Conservation (phyloP, 371 early-diverging fungal genomes). For the Mortierella sp. region DNA sequence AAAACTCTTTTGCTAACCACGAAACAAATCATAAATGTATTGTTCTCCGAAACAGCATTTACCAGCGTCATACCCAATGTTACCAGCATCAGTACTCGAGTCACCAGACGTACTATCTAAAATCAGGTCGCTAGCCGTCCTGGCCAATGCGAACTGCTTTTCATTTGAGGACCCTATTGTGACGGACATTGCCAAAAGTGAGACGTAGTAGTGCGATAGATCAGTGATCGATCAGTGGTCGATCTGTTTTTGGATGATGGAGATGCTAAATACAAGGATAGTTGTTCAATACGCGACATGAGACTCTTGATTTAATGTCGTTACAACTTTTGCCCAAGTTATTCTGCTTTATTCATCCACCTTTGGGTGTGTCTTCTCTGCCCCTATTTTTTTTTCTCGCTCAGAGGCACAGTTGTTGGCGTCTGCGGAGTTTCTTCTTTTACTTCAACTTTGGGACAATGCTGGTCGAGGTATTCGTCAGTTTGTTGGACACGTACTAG, state of each 20-base stretch:
- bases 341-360: too few species aligned
- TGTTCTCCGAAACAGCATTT: constrained; percentile 26
- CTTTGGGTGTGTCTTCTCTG: background rate
- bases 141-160: constrained; percentile 48
- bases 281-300: too few species aligned
- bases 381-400: background rate
- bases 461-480: constrained; percentile 23
- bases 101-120: constrained; percentile 54
- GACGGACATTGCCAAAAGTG: background rate
- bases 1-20: background rate
- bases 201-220: too few species aligned
- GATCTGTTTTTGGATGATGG: background rate
- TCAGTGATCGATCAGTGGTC: background rate
- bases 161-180: constrained; percentile 36
- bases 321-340: too few species aligned
- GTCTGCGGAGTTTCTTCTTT: background rate
- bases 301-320: too few species aligned
- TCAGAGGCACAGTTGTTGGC: background rate
- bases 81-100: constrained; percentile 53
- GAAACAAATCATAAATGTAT: too few species aligned
- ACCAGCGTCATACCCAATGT: constrained; percentile 49
- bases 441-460: constrained; percentile 2
- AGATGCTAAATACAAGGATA: too few species aligned
- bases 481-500: constrained; percentile 34
- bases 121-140: constrained; percentile 45